Evolutionary conservation across 768 basidiomycete species (phyloP).

Genomic region (Tulasnella sp.): DNA sequence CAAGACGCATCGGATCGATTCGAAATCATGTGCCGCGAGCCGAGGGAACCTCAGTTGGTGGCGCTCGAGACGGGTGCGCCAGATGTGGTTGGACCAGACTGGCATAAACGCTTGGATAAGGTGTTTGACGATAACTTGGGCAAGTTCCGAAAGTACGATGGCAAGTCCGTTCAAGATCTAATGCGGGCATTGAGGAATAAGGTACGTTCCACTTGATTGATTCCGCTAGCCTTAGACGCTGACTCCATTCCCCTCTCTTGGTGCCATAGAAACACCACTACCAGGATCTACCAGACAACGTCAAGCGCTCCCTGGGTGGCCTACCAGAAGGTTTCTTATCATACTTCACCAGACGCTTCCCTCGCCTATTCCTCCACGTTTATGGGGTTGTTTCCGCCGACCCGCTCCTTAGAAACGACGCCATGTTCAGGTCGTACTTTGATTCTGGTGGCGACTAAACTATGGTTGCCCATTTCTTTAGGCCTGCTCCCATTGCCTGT

Average conservation of each 20-base stretch:
- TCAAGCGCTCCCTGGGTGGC: constrained; percentile 79
- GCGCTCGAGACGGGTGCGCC: constrained; percentile 66
- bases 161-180: constrained; percentile 82
- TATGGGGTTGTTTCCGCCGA: constrained; percentile 74
- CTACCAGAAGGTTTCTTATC: constrained; percentile 89
- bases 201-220: constrained; percentile 45
- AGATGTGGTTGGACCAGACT: constrained; percentile 81
- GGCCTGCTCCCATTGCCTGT: not conserved
- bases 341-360: constrained; percentile 92
- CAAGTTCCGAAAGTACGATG: constrained; percentile 97
- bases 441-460: constrained; percentile 38
- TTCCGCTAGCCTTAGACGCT: not conserved
- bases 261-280: constrained; percentile 85
- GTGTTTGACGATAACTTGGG: constrained; percentile 90
- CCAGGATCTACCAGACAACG: constrained; percentile 90
- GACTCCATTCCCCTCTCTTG: not conserved
- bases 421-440: constrained; percentile 89
- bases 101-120: constrained; percentile 82
- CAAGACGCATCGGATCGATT: constrained; percentile 97
- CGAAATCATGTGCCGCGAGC: constrained; percentile 95
- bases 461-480: not conserved
- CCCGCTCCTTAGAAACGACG: constrained; percentile 62
- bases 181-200: constrained; percentile 92
- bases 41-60: constrained; percentile 70
- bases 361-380: constrained; percentile 85